These are phyloP conservation scores for Phytophthora hibernalis DNA, from an alignment of 352 stramenopile genomes.

Conservation along the genomic window DNA sequence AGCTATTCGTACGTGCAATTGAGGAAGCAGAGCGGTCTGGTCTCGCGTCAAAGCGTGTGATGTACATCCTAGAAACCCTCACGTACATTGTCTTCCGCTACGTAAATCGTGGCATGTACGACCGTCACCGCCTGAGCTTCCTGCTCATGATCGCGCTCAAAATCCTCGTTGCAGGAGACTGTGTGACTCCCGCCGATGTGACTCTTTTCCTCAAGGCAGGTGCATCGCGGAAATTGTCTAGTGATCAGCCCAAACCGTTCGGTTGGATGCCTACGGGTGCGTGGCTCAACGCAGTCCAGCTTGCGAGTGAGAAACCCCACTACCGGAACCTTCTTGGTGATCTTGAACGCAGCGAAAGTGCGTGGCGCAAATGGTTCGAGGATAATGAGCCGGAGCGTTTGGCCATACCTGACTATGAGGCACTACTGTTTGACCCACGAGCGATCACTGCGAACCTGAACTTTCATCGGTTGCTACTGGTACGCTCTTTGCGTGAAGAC, in stretches of 20 bases:
- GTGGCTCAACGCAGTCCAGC: slow-evolving; percentile 78
- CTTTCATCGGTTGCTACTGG: slow-evolving; percentile 75
- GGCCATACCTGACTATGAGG: slow-evolving; percentile 74
- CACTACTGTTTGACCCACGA: slow-evolving; percentile 66
- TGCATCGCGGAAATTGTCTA: slow-evolving; percentile 62
- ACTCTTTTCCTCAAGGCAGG: slow-evolving; percentile 79
- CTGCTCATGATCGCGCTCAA: slow-evolving; percentile 75
- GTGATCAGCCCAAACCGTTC: slow-evolving; percentile 80
- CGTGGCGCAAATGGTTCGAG: slow-evolving; percentile 83
- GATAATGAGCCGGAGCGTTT: slow-evolving; percentile 79
- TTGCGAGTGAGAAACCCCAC: slow-evolving; percentile 69
- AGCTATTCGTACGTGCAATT: slow-evolving; percentile 86
- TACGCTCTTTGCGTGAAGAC: slow-evolving; percentile 76
- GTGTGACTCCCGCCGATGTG: slow-evolving; percentile 60
- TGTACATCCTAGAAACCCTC: slow-evolving; percentile 88
- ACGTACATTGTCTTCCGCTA: slow-evolving; percentile 85
- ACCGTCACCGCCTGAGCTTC: slow-evolving; percentile 80
- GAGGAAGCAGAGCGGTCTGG: slow-evolving; percentile 81
- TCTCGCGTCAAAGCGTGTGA: slow-evolving; percentile 87
- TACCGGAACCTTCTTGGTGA: slow-evolving; percentile 72
- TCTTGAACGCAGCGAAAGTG: slow-evolving; percentile 70
- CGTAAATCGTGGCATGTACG: slow-evolving; percentile 80
- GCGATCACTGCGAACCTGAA: slow-evolving; percentile 69
- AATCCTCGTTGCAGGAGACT: slow-evolving; percentile 75
- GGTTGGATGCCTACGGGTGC: slow-evolving; percentile 66